Evolutionary conservation across 2,329 filamentous ascomycete species (phyloP), one percentile per base, ranked within the genome.

Genomic region (Coniochaeta sp.): DNA sequence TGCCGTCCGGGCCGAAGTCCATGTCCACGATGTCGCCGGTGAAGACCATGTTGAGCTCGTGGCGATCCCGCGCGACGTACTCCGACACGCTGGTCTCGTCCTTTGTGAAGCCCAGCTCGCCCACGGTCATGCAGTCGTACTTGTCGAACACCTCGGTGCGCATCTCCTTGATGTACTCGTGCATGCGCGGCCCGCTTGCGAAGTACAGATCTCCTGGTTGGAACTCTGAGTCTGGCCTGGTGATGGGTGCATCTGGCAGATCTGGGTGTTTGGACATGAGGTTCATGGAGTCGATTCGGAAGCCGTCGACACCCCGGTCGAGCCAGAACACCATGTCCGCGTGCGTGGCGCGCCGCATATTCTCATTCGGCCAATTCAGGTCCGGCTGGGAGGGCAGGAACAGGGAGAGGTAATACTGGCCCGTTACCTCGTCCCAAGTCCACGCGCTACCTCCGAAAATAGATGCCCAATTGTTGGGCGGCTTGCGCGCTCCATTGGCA

Each of bases 311-410:
- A 1, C 89, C 90, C 36, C 84, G 82, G 56, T 89, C 77, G 0
- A 95, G 81, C 91, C 91, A 95, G 70, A 93, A 95, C 33, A 83
- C 81, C 82, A 93, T 89, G 6, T 88, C 81, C 31, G 87, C 80
- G 70, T 91, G 89, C 4, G 93, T 85, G 3, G 89, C 89, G 47
- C 82, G 75, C 14, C 89, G 82, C 0, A 88, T 83, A 3, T 81
- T 83, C 0, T 79, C 77, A 61, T 88, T 89, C 67, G 93, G 89
- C 89, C 66, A 67, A 60, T 67, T 67, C 17, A 67, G 62, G 34
- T 67, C 64, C 0, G 66, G 64, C 31, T 67, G 66, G 14, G 58
- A 59, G 1, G 59, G 81, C 5, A 87, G 85, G 72, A 91, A 96
- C 12, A 95, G 79, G 62, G 89, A 85, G 0, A 93, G 83, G 68